A percentile compares a stretch with the other conserved stretches of the same genome.
Conservation (phyloP, 192 early-diverging fungal species). For the Funneliformis mosseae region DNA sequence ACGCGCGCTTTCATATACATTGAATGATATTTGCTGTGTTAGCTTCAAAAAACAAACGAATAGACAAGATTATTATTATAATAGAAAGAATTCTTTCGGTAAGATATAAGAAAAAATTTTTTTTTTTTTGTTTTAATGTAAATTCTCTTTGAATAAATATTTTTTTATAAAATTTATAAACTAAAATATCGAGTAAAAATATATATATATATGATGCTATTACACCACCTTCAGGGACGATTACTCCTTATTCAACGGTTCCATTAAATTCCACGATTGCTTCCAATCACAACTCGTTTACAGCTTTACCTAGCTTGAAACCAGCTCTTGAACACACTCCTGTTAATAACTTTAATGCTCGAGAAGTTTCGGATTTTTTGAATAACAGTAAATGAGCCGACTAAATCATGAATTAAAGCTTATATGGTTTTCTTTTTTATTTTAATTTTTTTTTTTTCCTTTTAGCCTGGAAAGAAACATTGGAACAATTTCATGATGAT, state of each 20-base stretch:
- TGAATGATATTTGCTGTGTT: neutral
- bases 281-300: neutral
- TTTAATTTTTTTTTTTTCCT: neutral
- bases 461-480: conserved; percentile 22
- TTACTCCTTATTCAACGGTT: neutral
- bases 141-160: neutral
- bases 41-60: conserved; percentile 29
- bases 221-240: neutral
- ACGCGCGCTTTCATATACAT: neutral
- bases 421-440: neutral
- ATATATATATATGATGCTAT: neutral
- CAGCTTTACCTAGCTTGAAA: conserved; percentile 11
- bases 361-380: conserved; percentile 31
- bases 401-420: too few species aligned
- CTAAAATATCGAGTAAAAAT: conserved; percentile 5
- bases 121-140: neutral
- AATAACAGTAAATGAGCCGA: conserved; percentile 16
- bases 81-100: conserved; percentile 29
- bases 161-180: neutral
- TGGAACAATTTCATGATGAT: conserved; percentile 12
- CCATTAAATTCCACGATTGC: neutral
- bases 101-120: neutral
- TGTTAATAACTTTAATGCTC: conserved; percentile 31
- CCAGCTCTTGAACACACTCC: conserved; percentile 18
- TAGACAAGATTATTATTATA: neutral